phyloP scores from a whole-genome alignment of 352 stramenopile genomes.

The Globisporangium abappressorium region DNA sequence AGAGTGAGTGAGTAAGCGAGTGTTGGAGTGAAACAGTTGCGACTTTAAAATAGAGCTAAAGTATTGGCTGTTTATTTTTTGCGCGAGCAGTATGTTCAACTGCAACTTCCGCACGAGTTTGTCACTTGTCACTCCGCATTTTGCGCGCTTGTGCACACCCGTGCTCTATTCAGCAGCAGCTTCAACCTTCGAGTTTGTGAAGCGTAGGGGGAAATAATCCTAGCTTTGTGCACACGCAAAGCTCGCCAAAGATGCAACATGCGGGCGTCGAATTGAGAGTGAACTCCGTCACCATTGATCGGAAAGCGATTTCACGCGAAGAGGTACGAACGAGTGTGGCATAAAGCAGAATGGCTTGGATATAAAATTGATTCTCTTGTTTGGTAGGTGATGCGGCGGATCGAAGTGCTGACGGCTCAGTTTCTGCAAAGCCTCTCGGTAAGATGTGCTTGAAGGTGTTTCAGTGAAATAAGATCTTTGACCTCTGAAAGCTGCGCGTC shows the following conservation, averaged over 20 bases:
- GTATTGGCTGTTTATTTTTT: constrained; percentile 28
- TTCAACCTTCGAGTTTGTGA: constrained; percentile 8
- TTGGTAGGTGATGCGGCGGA: constrained; percentile 42
- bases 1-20: constrained; percentile 17
- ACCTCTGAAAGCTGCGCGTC: background rate
- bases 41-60: constrained; percentile 2
- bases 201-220: no score
- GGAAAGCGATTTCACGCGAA: constrained; percentile 24
- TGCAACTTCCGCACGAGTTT: constrained; percentile 23
- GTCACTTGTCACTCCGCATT: constrained; percentile 13
- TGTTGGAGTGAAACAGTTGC: background rate
- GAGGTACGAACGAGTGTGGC: constrained; percentile 26
- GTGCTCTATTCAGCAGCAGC: background rate
- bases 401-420: constrained; percentile 50
- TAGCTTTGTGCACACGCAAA: no score
- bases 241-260: background rate
- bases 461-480: background rate
- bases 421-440: constrained; percentile 61
- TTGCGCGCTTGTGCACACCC: constrained; percentile 4
- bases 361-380: no score
- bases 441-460: background rate
- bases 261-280: background rate
- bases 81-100: constrained; percentile 16
- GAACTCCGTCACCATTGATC: background rate
- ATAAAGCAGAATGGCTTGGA: no score